Conservation (phyloP, 129 eudicot species). For the Silybum marianum region DNA sequence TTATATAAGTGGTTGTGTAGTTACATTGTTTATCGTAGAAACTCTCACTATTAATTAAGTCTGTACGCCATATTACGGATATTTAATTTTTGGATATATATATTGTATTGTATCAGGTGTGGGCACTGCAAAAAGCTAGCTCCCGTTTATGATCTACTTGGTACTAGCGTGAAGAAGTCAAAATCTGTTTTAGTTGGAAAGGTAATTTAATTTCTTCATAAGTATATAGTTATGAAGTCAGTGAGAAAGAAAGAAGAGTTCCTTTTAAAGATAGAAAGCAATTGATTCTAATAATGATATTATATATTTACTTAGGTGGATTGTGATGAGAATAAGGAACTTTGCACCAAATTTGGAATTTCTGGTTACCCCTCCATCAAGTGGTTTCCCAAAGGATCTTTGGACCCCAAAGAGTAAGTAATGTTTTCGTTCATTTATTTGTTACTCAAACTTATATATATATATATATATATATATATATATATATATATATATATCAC, state of each 20-base stretch:
- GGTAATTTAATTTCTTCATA: conserved; percentile 47
- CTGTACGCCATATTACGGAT: too few species aligned
- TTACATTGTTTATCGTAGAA: too few species aligned
- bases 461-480: too few species aligned
- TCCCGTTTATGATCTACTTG: conserved; percentile 77
- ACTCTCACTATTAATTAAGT: too few species aligned
- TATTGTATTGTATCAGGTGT: conserved; percentile 51
- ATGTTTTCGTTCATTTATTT: too few species aligned
- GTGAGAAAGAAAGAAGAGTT: too few species aligned
- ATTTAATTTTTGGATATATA: neutral
- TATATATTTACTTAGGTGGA: conserved; percentile 52
- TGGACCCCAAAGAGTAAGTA: conserved; percentile 80
- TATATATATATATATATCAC: too few species aligned
- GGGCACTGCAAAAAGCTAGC: conserved; percentile 95
- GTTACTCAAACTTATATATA: too few species aligned
- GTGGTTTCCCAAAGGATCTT: conserved; percentile 90
- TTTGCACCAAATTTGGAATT: conserved; percentile 78
- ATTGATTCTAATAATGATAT: neutral
- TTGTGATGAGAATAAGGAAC: conserved; percentile 80
- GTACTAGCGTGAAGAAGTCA: conserved; percentile 66
- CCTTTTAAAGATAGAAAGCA: too few species aligned
- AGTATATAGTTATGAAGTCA: neutral
- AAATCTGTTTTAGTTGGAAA: conserved; percentile 81
- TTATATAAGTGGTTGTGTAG: too few species aligned
- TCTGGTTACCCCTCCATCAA: conserved; percentile 79